phyloP scores from a whole-genome alignment of 176 grass and related monocot genomes.

The Typha latifolia region DNA sequence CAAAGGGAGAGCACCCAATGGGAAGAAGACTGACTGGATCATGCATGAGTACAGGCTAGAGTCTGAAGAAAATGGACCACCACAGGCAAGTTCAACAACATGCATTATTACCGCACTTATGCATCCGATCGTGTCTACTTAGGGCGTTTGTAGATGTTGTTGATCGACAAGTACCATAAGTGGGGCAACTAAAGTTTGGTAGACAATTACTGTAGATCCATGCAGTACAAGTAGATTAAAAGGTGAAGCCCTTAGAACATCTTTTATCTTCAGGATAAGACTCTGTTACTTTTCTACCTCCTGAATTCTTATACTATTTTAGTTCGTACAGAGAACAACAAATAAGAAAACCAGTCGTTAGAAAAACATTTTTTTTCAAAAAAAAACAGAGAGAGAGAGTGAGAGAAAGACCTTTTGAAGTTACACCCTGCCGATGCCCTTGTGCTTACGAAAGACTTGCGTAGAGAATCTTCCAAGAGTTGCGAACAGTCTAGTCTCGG shows the following conservation, averaged over 20 bases:
- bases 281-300: background rate
- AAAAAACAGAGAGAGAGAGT: background rate
- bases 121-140: background rate
- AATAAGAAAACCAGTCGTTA: background rate
- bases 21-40: slow-evolving; percentile 92
- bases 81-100: slow-evolving; percentile 45
- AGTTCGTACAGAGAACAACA: background rate
- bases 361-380: background rate
- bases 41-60: slow-evolving; percentile 97
- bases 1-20: slow-evolving; percentile 91
- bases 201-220: too few species aligned
- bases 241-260: too few species aligned
- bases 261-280: background rate
- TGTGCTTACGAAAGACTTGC: background rate
- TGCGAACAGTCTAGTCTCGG: background rate
- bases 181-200: too few species aligned
- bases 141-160: background rate
- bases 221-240: too few species aligned
- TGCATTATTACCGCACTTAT: background rate
- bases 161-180: too few species aligned
- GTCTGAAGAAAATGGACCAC: slow-evolving; percentile 77
- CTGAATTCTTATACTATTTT: background rate
- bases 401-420: too few species aligned
- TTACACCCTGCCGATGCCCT: too few species aligned
- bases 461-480: background rate